Evolutionary conservation across 371 early-diverging fungal species (phyloP), one percentile per base, ranked within the genome.

Genomic region (Mortierella sp.): DNA sequence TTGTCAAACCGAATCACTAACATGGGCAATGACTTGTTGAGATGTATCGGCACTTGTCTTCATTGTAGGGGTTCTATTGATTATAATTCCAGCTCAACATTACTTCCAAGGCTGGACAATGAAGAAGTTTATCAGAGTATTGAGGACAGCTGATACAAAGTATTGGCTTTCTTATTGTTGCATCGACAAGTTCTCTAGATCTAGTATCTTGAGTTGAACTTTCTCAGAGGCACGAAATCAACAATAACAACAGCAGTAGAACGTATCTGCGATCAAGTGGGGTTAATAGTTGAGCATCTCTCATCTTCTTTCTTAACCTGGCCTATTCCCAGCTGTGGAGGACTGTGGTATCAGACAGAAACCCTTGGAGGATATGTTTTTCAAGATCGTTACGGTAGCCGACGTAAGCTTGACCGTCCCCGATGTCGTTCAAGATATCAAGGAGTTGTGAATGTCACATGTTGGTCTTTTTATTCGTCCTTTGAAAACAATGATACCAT

Each of bases 41-140:
- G 93, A 2, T 95, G 95, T 76, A 75, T 94, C 44, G 94, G 92
- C 14, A 84, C 89, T 5, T 91, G 82, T 1, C 74, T 93, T 38
- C 88, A 92, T n/a, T 95, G 70, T 95, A 95, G 84, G 79, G 93
- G 31, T n/a, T n/a, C n/a, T n/a, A n/a, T n/a, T n/a, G n/a, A n/a
- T n/a, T n/a, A n/a, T n/a, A n/a, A n/a, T n/a, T n/a, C n/a, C n/a
- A n/a, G n/a, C 75, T 95, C 54, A 84, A 88, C 52, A 82, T 91
- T 70, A 72, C 71, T 50, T 89, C 81, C 72, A 81, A 75, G 73
- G 73, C 78, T 76, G 80, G 72, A 34, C 88, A 72, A 72, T 88
- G 14, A 84, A 77, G 8, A 54, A 70, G 57, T 89, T 90, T n/a
- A 79, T 48, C 65, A 80, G 38, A 76, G 79, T 24, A 68, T 90